Base-by-base conservation (phyloP, 2,329 filamentous ascomycete genomes). In the Xylariaceae sp. region DNA sequence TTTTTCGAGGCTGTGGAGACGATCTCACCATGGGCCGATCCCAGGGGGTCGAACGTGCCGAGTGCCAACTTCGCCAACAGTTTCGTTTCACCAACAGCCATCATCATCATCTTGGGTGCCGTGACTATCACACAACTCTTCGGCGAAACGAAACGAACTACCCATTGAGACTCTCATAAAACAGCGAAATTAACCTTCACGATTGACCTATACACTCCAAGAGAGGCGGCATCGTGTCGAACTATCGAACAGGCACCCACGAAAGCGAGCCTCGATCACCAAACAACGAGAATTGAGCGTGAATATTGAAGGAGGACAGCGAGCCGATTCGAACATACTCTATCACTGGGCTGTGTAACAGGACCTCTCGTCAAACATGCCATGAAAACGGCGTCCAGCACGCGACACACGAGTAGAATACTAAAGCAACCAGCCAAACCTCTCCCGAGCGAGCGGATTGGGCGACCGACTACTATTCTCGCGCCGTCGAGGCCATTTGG, bases 351-450 rank as follows among this genome's bases (percentile, higher is more conserved):
- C 43, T n/a, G 17, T 43, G 10, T 27, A 39, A 27, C 19, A 39
- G 27, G 10, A 18, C 6, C 36, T 12, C 17, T 27, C n/a, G 14
- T n/a, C 4, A 18, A n/a, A 53, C 51, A 47, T 51, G 51, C 53
- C 53, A 47, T 40, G 45, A 51, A 53, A 27, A 42, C 53, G 53
- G 53, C 51, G 41, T 50, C 30, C 27, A 1, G 41, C 44, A 9
- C 27, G 35, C 14, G 35, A 44, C 36, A 4, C 45, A 14, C 44
- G 39, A 52, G 44, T 46, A 39, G 38, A 39, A 17, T 33, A 39
- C 42, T 38, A 11, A 43, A 46, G 5, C 33, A 11, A 41, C 44
- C 33, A 11, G 17, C 33, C 31, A 30, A 19, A 39, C 38, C n/a
- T 52, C 32, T 12, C 38, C 14, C 6, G 4, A 18, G 10, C 5